Base-by-base conservation (phyloP, 345 rosid species). In the Excoecaria agallocha region DNA sequence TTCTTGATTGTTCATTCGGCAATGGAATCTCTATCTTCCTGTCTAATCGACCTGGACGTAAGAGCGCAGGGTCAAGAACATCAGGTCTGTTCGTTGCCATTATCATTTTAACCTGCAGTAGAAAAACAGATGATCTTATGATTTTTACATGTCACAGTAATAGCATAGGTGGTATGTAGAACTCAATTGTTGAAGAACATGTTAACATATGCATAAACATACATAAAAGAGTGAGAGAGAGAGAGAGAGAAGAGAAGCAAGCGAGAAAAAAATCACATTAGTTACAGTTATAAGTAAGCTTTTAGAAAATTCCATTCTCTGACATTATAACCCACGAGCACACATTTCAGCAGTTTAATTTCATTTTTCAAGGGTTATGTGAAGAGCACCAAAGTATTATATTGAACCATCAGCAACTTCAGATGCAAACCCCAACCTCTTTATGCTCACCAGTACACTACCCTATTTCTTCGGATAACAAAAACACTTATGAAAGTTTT, bases 81-180 rank as follows among this genome's bases (percentile, higher is more conserved):
- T 94, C 98, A 0, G 98, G 98, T 68, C 98, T 80, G 82, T 94
- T 94, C 25, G 98, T 94, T 0, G 98, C 98, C 98, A 94, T 94
- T 65, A 94, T 92, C 98, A 94, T 92, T 86, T 94, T 94, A 72
- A 94, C 98, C 98, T 94, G 63, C 15, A 25, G 65, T 37, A 30
- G 10, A 60, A 30, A 25, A 60, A 11, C 6, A 55, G 13, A 60
- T 15, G 4, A 12, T 25, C 30, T 60, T 20, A 52, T 12, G 19
- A 4, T 25, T 7, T 60, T 30, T 55, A 41, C 65, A 25, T 5
- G 17, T 12, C 17, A 30, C 15, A 25, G 35, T 9, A n/a, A 20
- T 19, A 1, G 11, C 20, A 4, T 55, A 55, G 30, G 30, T 30
- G 30, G 30, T 52, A 17, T 52, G 20, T 19, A 55, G 24, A 55